Evolutionary conservation across 495 filamentous ascomycete species (phyloP), one percentile per base, ranked within the genome.

Genomic region (Chaetomidium leptoderma): DNA sequence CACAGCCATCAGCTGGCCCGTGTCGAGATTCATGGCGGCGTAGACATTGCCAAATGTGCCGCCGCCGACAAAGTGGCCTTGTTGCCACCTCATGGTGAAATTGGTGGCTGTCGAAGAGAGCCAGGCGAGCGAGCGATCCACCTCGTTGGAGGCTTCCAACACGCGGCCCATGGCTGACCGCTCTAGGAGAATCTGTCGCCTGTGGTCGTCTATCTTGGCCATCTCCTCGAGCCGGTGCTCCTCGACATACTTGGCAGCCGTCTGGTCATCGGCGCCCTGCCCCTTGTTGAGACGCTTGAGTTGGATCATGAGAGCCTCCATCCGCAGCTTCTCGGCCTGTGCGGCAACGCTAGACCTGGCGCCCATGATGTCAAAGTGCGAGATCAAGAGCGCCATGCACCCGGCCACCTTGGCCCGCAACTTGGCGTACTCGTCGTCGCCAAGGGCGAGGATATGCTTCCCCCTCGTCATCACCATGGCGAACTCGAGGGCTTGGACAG

Each of bases 321-420:
- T 80, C 43, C 89, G 82, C 47, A 76, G 73, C 47, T 68, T 69
- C 74, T 97, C 93, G 10, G 90, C 86, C 69, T 96, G 90, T 16
- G 93, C 93, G 2, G 93, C 93, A 48, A 96, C 80, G 13, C 85
- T 96, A 23, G 90, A 95, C 63, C 92, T 81, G 47, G 93, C 93
- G 44, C 95, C 93, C 88, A 98, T 95, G 68, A 98, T 97, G 74
- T 98, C 93, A 63, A 98, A 97, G 68, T 98, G 93, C 7, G 91
- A 96, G 59, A 98, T 97, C 26, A 98, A 81, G 30, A 98, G 81
- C 13, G 91, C 91, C 95, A 98, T 98, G 67, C 93, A 98, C 2
- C 92, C 93, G 35, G 91, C 90, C 17, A 97, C 93, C 71, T 97
- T 97, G 19, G 83, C 79, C 43, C 92, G 81, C 55, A 98, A 70